A percentile compares a stretch with the other conserved stretches of the same genome.
These are phyloP conservation scores for Penicillium daleae DNA, from an alignment of 495 filamentous ascomycete species.

Conservation along the genomic window DNA sequence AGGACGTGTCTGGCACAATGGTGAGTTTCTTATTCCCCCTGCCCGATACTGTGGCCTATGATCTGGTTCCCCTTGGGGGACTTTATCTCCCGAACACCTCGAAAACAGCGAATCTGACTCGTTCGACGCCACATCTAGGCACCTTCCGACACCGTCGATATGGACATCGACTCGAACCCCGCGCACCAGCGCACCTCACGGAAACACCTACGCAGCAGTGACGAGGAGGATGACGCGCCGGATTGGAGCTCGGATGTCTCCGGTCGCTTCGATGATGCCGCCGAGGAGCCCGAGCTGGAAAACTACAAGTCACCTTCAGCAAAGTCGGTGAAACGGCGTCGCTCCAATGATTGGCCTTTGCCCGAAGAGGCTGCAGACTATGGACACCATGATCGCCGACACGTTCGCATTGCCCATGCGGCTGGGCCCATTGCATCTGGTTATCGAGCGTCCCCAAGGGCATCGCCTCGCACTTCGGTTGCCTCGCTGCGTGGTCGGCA, in stretches of 20 bases:
- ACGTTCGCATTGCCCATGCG: slow-evolving; percentile 13
- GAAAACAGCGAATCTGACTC: slow-evolving; percentile 17
- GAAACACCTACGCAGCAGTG: slow-evolving; percentile 37
- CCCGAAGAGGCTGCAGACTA: slow-evolving; percentile 35
- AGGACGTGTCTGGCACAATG: slow-evolving; percentile 16
- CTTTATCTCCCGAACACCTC: background rate
- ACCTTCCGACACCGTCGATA: slow-evolving; percentile 17
- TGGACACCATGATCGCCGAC: slow-evolving; percentile 22
- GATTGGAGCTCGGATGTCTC: slow-evolving; percentile 40
- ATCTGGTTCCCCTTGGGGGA: background rate
- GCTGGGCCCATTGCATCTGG: background rate
- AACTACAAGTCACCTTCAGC: slow-evolving; percentile 29
- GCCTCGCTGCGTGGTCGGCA: slow-evolving; percentile 28
- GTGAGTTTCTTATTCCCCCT: slow-evolving; percentile 15
- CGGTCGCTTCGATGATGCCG: slow-evolving; percentile 47
- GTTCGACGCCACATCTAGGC: slow-evolving; percentile 10
- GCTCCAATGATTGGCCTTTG: slow-evolving; percentile 56
- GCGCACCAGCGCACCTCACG: slow-evolving; percentile 33
- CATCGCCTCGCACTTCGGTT: slow-evolving; percentile 28
- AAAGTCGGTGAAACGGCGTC: slow-evolving; percentile 48
- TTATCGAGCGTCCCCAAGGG: slow-evolving; percentile 36
- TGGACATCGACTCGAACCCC: slow-evolving; percentile 28
- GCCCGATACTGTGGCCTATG: background rate
- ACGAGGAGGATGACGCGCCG: slow-evolving; percentile 26
- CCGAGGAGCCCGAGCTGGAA: slow-evolving; percentile 36